Base-by-base conservation (phyloP, 2,329 filamentous ascomycete genomes). In the Penicillium polonicum region DNA sequence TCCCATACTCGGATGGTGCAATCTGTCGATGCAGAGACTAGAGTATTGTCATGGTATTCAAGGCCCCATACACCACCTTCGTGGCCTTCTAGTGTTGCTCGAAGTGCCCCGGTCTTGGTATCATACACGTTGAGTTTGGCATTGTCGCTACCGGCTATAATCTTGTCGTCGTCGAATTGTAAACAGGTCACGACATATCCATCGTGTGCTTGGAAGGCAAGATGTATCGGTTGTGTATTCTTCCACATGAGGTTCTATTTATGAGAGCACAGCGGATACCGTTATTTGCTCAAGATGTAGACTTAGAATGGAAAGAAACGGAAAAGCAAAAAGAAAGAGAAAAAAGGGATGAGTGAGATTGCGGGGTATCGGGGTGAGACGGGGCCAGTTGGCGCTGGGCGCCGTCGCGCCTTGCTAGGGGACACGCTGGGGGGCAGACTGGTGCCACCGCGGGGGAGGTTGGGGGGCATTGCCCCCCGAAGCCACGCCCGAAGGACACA, bases 1-100 rank as follows among this genome's bases (percentile, higher is more conserved):
- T 99, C 92, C 94, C 94, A 99, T 0, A 99, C 92, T n/a, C 94
- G 87, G n/a, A 99, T 93, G 10, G 94, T 95, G 44, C 94, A 84
- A 75, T 99, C 94, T 0, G 94, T 99, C 7, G 92, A 97, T 2
- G 93, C 94, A n/a, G 94, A 97, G 2, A 99, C 94, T n/a, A 99
- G 80, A 19, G 90, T 91, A 70, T 97, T 97, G 50, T 91, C 92
- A 70, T 97, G 88, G 71, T 97, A 97, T 73, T 97, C 92, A 50
- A 99, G 78, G 25, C 94, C 94, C 94, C 94, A 99, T 1, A 99
- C 94, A 44, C 94, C 94, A 33, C 94, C 94, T 74, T 97, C 93
- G 67, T 99, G 94, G 2, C 94, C 94, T 68, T 92, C 88, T 3
- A 99, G 84, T 62, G 88, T 90, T 69, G 87, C 91, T 45, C 89